Evolutionary conservation across 2,329 filamentous ascomycete genomes (phyloP).

Genomic region (Colletotrichum somersetense): DNA sequence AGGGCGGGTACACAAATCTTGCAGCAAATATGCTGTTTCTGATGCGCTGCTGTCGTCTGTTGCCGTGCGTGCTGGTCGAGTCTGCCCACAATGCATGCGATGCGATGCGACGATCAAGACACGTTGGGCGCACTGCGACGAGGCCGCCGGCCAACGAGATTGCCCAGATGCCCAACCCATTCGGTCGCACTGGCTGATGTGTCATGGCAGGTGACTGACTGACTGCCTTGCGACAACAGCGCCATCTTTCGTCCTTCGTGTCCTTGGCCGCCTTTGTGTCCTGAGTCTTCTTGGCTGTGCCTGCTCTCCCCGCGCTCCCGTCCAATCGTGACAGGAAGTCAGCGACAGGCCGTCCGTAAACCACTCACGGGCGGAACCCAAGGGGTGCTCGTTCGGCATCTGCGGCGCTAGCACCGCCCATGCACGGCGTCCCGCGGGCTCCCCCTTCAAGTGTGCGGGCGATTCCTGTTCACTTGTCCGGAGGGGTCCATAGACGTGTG

Average conservation of each 20-base stretch:
- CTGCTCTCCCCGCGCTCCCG: background rate
- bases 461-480: slow-evolving; percentile 19
- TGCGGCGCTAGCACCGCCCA: slow-evolving; percentile 21
- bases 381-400: slow-evolving; percentile 22
- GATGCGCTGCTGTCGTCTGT: slow-evolving; percentile 29
- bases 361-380: background rate
- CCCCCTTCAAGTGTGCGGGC: background rate
- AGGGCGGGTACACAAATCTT: slow-evolving; percentile 41
- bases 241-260: slow-evolving; percentile 5
- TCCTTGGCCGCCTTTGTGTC: slow-evolving; percentile 8
- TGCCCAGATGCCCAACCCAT: background rate
- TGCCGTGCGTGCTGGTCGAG: slow-evolving; percentile 19
- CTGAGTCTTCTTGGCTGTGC: background rate
- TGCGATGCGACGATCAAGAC: slow-evolving; percentile 35
- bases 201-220: slow-evolving; percentile 24
- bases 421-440: slow-evolving; percentile 17
- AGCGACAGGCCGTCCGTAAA: slow-evolving; percentile 14
- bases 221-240: slow-evolving; percentile 7
- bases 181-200: background rate
- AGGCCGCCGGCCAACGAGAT: slow-evolving; percentile 15
- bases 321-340: slow-evolving; percentile 23
- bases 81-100: slow-evolving; percentile 22
- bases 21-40: slow-evolving; percentile 40
- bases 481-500: slow-evolving; percentile 5
- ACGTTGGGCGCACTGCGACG: slow-evolving; percentile 25